A percentile compares a stretch with the other conserved stretches of the same genome.
phyloP scores from a whole-genome alignment of 2,329 filamentous ascomycete species.

The Coleophoma eucalyptorum region DNA sequence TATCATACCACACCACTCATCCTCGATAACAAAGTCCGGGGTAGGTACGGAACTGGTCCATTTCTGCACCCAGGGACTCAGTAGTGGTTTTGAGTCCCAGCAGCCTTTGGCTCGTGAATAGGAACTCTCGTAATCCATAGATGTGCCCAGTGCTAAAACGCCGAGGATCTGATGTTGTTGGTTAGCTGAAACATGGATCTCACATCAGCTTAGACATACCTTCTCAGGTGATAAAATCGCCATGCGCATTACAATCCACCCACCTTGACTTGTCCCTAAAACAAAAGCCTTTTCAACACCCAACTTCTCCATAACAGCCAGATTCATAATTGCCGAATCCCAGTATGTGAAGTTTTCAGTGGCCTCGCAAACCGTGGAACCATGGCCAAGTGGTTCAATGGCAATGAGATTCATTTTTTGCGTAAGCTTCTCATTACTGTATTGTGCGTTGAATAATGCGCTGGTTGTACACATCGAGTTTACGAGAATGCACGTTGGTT shows the following conservation, averaged over 20 bases:
- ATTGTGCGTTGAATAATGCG: constrained; percentile 40
- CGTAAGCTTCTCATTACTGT: constrained; percentile 34
- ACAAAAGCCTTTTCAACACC: constrained; percentile 42
- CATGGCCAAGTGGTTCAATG: constrained; percentile 49
- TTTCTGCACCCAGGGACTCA: constrained; percentile 37
- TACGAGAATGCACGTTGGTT: constrained; percentile 47
- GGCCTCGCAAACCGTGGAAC: constrained; percentile 36
- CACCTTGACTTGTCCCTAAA: constrained; percentile 48
- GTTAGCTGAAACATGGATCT: no score
- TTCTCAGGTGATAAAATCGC: constrained; percentile 44
- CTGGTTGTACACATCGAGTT: constrained; percentile 49
- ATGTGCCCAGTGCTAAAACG: constrained; percentile 43
- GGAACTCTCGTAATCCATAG: constrained; percentile 48
- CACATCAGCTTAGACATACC: constrained; percentile 24
- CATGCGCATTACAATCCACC: constrained; percentile 47
- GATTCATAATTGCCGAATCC: constrained; percentile 47
- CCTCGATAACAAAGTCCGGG: constrained; percentile 43
- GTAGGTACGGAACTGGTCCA: constrained; percentile 36
- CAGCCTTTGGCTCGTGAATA: constrained; percentile 41
- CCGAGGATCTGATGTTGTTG: constrained; percentile 37
- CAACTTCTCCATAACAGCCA: constrained; percentile 50
- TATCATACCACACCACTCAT: constrained; percentile 44
- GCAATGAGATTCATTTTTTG: constrained; percentile 42
- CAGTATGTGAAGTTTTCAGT: constrained; percentile 49
- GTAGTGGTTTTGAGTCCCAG: constrained; percentile 43